Base-by-base conservation (phyloP, 768 basidiomycete species). In the Pleurotus djamor region DNA sequence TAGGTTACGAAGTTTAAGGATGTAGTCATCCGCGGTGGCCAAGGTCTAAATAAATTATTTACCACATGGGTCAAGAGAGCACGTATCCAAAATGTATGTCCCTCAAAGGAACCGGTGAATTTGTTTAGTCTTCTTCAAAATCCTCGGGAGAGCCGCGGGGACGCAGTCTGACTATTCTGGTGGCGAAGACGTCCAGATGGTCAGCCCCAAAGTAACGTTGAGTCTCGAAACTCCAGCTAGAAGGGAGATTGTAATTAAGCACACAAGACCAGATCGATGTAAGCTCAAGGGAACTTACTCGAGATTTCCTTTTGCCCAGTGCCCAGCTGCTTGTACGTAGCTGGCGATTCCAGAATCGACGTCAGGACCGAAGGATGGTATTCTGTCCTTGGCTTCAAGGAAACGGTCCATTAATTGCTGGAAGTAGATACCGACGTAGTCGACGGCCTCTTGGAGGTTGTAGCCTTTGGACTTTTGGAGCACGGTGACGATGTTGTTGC, bases 401-500 rank as follows among this genome's bases (percentile, higher is more conserved):
- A 84, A 89, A 32, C 72, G 69, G 37, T 80, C 67, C 73, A 88
- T 81, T 33, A 86, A 73, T 50, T 73, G 65, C 58, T 75, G 68
- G 69, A 78, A 87, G 63, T 82, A 74, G 14, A 65, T 66, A 10
- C 86, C 86, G 61, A 84, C 77, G 62, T 79, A 76, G 67, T 90
- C 82, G 35, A 80, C 76, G 0, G 87, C 84, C 32, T 79, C 76
- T 69, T 89, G 88, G 50, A 89, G 73, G 57, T 76, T 75, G 52
- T 86, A 69, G 17, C 71, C 64, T 56, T 78, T 78, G 62, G 82
- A 79, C 60, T 81, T 69, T 84, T 88, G 88, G 60, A 88, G 77
- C 38, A 89, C 85, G 7, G 85, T 86, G 52, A 91, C 75, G 63
- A 89, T 77, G 67, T 89, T 91, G 67, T 88, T 88, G 59, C 83